These are phyloP conservation scores for Spathaspora girioi DNA, from an alignment of 805 yeast species.

Conservation along the genomic window DNA sequence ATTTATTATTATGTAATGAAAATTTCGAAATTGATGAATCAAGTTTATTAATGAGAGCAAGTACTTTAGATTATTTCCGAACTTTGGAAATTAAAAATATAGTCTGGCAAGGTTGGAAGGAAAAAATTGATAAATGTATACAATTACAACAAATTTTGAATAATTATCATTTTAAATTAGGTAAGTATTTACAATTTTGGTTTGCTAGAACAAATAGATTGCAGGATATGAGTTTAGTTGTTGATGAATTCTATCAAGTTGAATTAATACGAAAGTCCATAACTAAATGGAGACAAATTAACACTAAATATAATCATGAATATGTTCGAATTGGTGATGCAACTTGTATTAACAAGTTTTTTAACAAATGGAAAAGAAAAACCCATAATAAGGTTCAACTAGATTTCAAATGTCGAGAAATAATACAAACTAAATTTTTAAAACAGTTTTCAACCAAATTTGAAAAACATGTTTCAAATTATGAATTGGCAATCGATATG, in stretches of 20 bases:
- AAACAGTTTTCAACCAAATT: neutral
- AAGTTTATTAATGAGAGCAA: conserved; percentile 30
- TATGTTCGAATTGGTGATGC: neutral
- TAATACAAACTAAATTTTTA: neutral
- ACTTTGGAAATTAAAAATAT: conserved; percentile 1
- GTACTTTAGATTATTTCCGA: conserved; percentile 15
- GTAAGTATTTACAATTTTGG: neutral
- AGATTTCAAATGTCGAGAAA: neutral
- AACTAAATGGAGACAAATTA: neutral
- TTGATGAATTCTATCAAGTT: neutral
- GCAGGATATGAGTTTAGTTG: neutral
- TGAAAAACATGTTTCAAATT: neutral
- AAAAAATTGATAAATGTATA: conserved; percentile 8
- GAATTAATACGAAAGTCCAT: neutral
- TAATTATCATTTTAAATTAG: neutral
- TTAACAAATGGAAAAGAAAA: neutral
- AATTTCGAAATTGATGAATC: conserved; percentile 6
- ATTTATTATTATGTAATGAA: conserved; percentile 15
- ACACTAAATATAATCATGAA: neutral
- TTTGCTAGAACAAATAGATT: neutral
- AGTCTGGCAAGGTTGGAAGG: conserved; percentile 20
- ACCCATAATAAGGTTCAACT: neutral
- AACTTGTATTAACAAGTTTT: neutral
- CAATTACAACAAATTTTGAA: conserved; percentile 10
- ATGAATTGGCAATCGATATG: neutral